Evolutionary conservation across 176 grass and related monocot genomes (phyloP).

Genomic region (Musa acuminata): DNA sequence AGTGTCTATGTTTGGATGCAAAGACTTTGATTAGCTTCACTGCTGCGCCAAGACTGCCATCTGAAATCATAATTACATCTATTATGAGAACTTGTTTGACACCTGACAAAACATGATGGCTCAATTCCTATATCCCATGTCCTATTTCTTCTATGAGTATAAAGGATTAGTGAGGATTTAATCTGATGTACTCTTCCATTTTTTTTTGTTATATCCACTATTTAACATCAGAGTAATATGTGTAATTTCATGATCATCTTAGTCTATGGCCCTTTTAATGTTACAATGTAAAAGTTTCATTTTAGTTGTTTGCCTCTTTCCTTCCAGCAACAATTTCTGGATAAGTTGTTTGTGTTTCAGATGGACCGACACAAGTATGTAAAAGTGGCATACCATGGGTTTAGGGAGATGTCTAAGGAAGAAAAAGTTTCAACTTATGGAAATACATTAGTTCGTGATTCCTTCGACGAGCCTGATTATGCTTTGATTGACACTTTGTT

Average conservation of each 20-base stretch:
- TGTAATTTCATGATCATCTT: background rate
- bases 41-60: background rate
- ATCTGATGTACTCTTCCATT: background rate
- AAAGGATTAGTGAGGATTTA: background rate
- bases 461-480: conserved; percentile 98
- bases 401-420: conserved; percentile 85
- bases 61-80: background rate
- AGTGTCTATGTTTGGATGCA: too few relatives aligned
- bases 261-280: background rate
- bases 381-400: conserved; percentile 97
- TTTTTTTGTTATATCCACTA: background rate
- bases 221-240: too few relatives aligned
- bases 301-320: background rate
- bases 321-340: conserved; percentile 16
- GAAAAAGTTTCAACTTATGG: conserved; percentile 86
- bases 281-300: background rate
- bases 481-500: conserved; percentile 93
- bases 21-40: background rate
- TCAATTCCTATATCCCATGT: background rate
- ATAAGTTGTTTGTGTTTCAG: conserved; percentile 40
- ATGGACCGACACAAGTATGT: conserved; percentile 99
- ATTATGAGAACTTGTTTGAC: background rate
- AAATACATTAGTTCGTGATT: conserved; percentile 82
- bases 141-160: background rate
- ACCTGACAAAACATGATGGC: background rate